phyloP scores from a whole-genome alignment of 23 red algal species.

The Agarophyton chilense region DNA sequence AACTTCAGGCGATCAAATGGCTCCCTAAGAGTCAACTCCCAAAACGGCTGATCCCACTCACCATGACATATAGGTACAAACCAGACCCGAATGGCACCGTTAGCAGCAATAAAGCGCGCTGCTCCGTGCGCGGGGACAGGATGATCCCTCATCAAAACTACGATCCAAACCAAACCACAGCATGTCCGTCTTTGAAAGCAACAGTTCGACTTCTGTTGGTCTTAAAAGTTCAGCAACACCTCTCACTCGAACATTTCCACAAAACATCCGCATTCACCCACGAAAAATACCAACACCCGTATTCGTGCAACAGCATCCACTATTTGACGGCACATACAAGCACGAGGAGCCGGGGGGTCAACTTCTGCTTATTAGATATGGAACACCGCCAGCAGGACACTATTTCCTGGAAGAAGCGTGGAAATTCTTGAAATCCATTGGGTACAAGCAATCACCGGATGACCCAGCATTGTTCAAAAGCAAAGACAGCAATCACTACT shows the following conservation, averaged over 20 bases:
- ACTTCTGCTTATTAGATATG: not conserved
- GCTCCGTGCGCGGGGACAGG: conserved; percentile 1
- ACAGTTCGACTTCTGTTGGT: not conserved
- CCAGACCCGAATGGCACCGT: not conserved
- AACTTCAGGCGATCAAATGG: conserved; percentile 20
- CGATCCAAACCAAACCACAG: not conserved
- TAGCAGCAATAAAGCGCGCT: not conserved
- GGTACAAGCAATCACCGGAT: not conserved
- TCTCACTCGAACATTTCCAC: not conserved
- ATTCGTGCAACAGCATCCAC: not conserved
- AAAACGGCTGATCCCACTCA: conserved; percentile 1
- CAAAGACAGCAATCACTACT: not conserved
- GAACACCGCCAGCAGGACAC: not conserved
- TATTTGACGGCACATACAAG: not conserved
- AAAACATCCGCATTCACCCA: conserved; percentile 8
- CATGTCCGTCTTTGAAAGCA: not conserved
- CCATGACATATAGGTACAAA: conserved; percentile 18
- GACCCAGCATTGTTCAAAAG: not conserved
- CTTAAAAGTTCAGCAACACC: not conserved
- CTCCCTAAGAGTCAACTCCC: not conserved
- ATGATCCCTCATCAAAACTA: not conserved
- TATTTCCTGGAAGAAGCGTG: not conserved
- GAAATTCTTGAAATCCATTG: not conserved
- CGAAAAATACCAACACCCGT: conserved; percentile 12
- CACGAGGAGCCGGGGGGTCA: not conserved